Evolutionary conservation across 805 yeast genomes (phyloP).

Genomic region (Kluyveromyces nonfermentans): DNA sequence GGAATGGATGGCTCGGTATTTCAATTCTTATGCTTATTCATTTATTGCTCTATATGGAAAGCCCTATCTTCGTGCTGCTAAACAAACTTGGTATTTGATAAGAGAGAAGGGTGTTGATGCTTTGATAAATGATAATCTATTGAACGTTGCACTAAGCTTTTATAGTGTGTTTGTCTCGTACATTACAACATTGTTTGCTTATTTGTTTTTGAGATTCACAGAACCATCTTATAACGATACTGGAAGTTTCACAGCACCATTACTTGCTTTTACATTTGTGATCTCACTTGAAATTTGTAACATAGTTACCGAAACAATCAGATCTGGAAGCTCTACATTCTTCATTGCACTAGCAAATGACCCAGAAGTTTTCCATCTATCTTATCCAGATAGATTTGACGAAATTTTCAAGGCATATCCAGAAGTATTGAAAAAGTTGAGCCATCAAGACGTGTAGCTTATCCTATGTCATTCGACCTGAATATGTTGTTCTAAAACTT

Average conservation of each 20-base stretch:
- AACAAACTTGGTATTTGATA: constrained; percentile 71
- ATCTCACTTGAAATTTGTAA: constrained; percentile 70
- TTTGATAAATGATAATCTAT: constrained; percentile 72
- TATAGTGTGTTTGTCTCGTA: constrained; percentile 67
- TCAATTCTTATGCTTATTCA: constrained; percentile 85
- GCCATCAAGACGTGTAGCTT: constrained; percentile 25
- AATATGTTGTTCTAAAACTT: too few species aligned
- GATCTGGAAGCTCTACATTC: constrained; percentile 75
- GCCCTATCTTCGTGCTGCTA: constrained; percentile 64
- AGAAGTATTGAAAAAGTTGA: constrained; percentile 49
- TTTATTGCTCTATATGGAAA: constrained; percentile 83
- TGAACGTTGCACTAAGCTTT: constrained; percentile 69
- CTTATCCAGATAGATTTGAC: constrained; percentile 62
- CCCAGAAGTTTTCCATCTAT: constrained; percentile 70
- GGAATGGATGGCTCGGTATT: constrained; percentile 75
- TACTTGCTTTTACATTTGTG: constrained; percentile 63
- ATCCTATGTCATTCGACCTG: neutral
- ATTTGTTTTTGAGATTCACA: constrained; percentile 57
- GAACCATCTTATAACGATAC: constrained; percentile 51
- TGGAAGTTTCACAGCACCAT: constrained; percentile 60
- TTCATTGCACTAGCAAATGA: constrained; percentile 76
- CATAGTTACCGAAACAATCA: constrained; percentile 62
- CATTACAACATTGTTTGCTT: constrained; percentile 52
- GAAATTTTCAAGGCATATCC: constrained; percentile 60
- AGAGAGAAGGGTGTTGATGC: constrained; percentile 78